Percentiles rank a stretch among this genome's conserved stretches.
Evolutionary conservation across 441 rosid species (phyloP).

Genomic region (Raphanus hybrid): DNA sequence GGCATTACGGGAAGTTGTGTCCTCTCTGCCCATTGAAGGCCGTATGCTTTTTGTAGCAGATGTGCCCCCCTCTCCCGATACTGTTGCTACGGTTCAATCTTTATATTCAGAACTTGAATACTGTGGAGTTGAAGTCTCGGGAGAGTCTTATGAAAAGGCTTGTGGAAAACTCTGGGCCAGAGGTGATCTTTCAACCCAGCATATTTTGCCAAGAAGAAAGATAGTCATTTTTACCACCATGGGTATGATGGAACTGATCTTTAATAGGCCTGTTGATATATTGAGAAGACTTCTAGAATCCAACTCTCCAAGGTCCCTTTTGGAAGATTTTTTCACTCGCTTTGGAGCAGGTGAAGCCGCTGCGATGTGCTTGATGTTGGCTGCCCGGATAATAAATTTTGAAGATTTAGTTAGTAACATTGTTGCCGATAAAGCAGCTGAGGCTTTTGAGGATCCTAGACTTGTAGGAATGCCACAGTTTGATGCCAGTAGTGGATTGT

Average conservation of each 20-base stretch:
- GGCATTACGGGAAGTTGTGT: conserved; percentile 79
- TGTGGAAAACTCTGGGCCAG: conserved; percentile 94
- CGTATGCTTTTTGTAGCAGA: conserved; percentile 98
- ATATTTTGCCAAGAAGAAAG: conserved; percentile 88
- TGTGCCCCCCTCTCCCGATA: conserved; percentile 79
- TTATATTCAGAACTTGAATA: conserved; percentile 86
- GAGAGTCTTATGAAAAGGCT: conserved; percentile 78
- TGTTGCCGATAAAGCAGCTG: conserved; percentile 93
- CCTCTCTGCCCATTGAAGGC: conserved; percentile 94
- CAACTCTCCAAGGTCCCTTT: conserved; percentile 75
- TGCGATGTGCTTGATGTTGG: conserved; percentile 97
- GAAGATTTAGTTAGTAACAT: conserved; percentile 75
- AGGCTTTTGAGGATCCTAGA: conserved; percentile 95
- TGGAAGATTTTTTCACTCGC: conserved; percentile 94
- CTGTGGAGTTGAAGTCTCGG: conserved; percentile 68
- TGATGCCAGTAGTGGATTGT: conserved; percentile 76
- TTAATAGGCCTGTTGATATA: conserved; percentile 96
- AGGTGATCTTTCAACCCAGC: conserved; percentile 91
- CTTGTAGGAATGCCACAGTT: conserved; percentile 95
- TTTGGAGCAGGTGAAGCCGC: conserved; percentile 99
- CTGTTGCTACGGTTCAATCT: conserved; percentile 76
- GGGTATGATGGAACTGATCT: conserved; percentile 96
- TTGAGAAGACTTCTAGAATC: conserved; percentile 88
- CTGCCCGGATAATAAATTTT: conserved; percentile 81
- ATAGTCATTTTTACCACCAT: conserved; percentile 87